A percentile compares a stretch with the other conserved stretches of the same genome.
These are phyloP conservation scores for Penicillium soppii DNA, from an alignment of 495 filamentous ascomycete genomes.

Conservation along the genomic window DNA sequence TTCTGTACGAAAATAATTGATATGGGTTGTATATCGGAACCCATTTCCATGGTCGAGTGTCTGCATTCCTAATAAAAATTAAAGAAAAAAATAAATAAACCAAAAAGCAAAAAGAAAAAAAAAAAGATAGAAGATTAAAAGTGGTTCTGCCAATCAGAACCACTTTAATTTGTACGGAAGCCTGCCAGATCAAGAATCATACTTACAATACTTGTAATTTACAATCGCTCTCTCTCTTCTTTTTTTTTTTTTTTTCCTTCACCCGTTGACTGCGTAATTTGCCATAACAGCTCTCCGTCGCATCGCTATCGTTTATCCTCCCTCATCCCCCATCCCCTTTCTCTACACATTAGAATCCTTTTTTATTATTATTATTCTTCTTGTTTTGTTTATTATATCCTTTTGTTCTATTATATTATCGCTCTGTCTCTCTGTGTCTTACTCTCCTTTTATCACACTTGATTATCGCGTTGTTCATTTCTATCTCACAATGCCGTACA, in stretches of 20 bases:
- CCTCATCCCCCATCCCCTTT: slow-evolving; percentile 12
- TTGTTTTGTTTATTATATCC: slow-evolving; percentile 20
- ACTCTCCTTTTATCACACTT: slow-evolving; percentile 16
- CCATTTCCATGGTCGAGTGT: not conserved
- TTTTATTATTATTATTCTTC: slow-evolving; percentile 17
- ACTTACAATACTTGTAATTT: slow-evolving; percentile 4
- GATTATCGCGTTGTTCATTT: slow-evolving; percentile 6
- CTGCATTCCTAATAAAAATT: not conserved
- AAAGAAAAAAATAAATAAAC: not conserved
- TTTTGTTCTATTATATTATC: slow-evolving; percentile 33
- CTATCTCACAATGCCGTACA: slow-evolving; percentile 77
- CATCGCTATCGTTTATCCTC: slow-evolving; percentile 19
- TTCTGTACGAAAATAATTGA: too few relatives aligned
- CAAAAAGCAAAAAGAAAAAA: slow-evolving; percentile 9
- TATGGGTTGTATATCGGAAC: too few relatives aligned
- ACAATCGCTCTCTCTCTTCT: not conserved
- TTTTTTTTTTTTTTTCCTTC: slow-evolving; percentile 1
- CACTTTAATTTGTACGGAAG: slow-evolving; percentile 2
- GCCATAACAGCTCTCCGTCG: slow-evolving; percentile 20
- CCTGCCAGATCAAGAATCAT: not conserved
- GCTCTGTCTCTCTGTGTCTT: slow-evolving; percentile 20
- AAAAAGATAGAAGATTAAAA: slow-evolving; percentile 5
- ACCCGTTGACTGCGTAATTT: slow-evolving; percentile 6
- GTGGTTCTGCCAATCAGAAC: slow-evolving; percentile 10
- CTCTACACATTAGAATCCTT: slow-evolving; percentile 7